Base-by-base conservation (phyloP, 2,329 filamentous ascomycete genomes). In the Fusarium beomiforme region DNA sequence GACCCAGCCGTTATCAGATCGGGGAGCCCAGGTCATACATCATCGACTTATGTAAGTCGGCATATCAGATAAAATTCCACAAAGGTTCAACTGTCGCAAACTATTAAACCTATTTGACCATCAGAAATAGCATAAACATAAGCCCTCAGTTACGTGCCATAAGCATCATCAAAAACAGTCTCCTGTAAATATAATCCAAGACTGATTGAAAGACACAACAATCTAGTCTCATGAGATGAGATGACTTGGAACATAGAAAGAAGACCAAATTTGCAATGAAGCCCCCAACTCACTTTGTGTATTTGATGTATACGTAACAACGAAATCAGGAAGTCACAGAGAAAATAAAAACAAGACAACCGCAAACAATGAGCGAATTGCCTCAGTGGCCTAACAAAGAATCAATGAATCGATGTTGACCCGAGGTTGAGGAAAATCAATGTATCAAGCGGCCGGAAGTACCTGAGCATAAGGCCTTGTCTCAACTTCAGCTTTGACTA, bases 1-100 rank as follows among this genome's bases (percentile, higher is more conserved):
- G 19, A 53, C 43, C 37, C 39, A 16, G 50, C 37, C 39, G 34
- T 72, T 70, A 72, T 72, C 61, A 72, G 69, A 72, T 72, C 65
- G 50, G 37, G 51, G 29, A 55, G 42, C 39, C 26, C 42, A 29
- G n/a, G n/a, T n/a, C 36, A 56, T 57, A 46, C 69, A 72, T 72
- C 69, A 72, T 72, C 61, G 69, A 72, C 56, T 51, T 55, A 33
- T 46, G 13, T 43, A 57, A 42, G 46, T 33, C 33, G 34, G 14
- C 14, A 23, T 31, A 26, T 29, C n/a, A 31, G 11, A 8, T 16
- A 44, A 5, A 29, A 23, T 46, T 31, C 21, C n/a, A 24, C 23
- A 37, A 26, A 8, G 12, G 13, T 24, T 17, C 13, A 6, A 24
- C 5, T 19, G 12, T 36, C n/a, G 29, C 29, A 16, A 16, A 34